Evolutionary conservation across 2,329 filamentous ascomycete species (phyloP), one percentile per base, ranked within the genome.

Genomic region (Xenoacremonium recifei): DNA sequence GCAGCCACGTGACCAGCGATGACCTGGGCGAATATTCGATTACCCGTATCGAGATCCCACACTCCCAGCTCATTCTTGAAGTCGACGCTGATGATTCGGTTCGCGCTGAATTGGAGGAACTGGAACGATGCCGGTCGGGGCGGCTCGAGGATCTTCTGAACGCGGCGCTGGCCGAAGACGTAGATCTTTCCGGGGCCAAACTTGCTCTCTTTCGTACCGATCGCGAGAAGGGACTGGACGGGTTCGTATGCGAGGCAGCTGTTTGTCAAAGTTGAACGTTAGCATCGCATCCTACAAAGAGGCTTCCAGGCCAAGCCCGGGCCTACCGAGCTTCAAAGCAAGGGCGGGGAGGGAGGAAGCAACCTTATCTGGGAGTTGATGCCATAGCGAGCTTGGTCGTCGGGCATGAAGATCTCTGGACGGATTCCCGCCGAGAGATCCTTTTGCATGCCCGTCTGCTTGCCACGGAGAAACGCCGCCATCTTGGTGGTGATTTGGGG

Each of bases 381-480:
- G 47, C 91, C 89, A 64, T 87, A 92, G 50, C 88, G 82, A 38
- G 80, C 79, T 57, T 89, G 87, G 67, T 96, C 89, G 62, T 96
- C 90, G 18, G 92, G 80, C 45, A 80, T 73, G 63, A 97, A 96
- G 12, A 88, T 71, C 48, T 89, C 87, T 27, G 89, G 79, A 15
- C 81, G 75, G 49, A 97, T 82, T 53, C 85, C 87, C 15, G 84
- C 83, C 39, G 91, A 96, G 53, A 99, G 78, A 70, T 97, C 93
- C 68, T 85, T 88, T 63, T 90, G 86, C 57, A 99, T 86, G 59
- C 93, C 93, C 43, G 89, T 82, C 76, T 97, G 93, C 76, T 95
- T 96, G 57, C 88, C 87, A 63, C 93, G 79, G 49, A 99, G 72
- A 63, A 97, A 92, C 57, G 87, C 82, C 41, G 91, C 83, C 91